Conservation (phyloP, 139 green algal genomes). For the Coelastrella sp. region DNA sequence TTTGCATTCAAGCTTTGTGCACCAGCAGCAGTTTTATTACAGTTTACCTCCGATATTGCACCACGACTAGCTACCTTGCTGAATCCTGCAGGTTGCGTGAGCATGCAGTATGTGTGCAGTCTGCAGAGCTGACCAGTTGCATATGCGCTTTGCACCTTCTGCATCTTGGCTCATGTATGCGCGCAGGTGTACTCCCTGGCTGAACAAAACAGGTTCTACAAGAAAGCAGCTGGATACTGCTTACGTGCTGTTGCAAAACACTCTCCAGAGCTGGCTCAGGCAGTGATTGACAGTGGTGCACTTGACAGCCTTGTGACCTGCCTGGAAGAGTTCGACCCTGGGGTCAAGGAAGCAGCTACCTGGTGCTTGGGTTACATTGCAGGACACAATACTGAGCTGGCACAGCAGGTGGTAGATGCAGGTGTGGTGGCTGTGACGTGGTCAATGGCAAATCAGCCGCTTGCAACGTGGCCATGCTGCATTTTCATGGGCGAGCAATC, state of each 20-base stretch:
- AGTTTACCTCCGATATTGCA: too few relatives aligned
- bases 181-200: slow-evolving; percentile 82
- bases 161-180: not conserved
- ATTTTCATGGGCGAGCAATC: too few relatives aligned
- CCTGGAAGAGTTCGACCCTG: slow-evolving; percentile 93
- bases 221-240: slow-evolving; percentile 89
- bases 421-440: not conserved
- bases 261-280: slow-evolving; percentile 85
- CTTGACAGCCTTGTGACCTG: slow-evolving; percentile 87
- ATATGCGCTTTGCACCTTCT: not conserved
- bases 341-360: slow-evolving; percentile 87
- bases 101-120: too few relatives aligned
- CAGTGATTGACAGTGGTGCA: slow-evolving; percentile 84
- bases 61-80: too few relatives aligned
- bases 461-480: too few relatives aligned
- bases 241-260: slow-evolving; percentile 88
- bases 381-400: slow-evolving; percentile 86
- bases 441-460: too few relatives aligned
- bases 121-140: too few relatives aligned
- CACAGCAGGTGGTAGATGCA: slow-evolving; percentile 72
- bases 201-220: slow-evolving; percentile 90
- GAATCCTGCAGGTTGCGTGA: too few relatives aligned
- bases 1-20: too few relatives aligned
- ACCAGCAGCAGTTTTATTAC: too few relatives aligned
- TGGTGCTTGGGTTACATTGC: slow-evolving; percentile 92